phyloP scores from a whole-genome alignment of 257 asterid species.

The Echium plantagineum region DNA sequence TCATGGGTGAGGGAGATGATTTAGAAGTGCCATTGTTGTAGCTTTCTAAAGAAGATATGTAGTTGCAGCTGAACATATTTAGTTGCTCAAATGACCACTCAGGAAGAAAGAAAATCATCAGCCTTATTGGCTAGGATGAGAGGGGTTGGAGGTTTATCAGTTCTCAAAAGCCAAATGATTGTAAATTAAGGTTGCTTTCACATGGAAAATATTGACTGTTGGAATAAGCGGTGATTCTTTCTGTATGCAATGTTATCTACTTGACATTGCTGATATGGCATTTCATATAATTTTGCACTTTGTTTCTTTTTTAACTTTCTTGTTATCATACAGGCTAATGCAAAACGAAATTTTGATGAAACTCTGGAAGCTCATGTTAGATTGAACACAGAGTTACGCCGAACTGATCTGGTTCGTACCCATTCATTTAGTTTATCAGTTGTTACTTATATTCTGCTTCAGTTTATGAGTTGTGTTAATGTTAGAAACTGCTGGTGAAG shows the following conservation, averaged over 20 bases:
- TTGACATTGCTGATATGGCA: not conserved
- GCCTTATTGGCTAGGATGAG: not conserved
- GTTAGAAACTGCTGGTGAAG: not conserved
- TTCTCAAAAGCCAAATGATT: not conserved
- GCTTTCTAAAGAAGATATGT: not conserved
- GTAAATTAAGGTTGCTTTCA: too few species aligned
- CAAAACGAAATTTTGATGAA: constrained; percentile 59
- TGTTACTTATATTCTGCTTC: not conserved
- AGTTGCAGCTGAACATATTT: not conserved
- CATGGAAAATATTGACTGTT: not conserved
- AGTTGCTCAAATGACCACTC: not conserved
- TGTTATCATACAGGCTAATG: constrained; percentile 61
- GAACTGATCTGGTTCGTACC: constrained; percentile 80
- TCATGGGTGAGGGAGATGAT: too few species aligned
- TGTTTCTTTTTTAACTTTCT: constrained; percentile 27
- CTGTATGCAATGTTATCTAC: not conserved
- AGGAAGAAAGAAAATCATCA: not conserved
- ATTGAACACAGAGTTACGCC: constrained; percentile 77
- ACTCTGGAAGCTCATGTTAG: constrained; percentile 91
- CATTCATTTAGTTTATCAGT: constrained; percentile 6
- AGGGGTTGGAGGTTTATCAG: not conserved
- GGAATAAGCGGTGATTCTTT: not conserved
- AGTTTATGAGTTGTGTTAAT: not conserved
- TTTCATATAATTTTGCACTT: constrained; percentile 18
- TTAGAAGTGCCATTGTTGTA: too few species aligned